phyloP scores from a whole-genome alignment of 805 yeast genomes.

The Ogataea wickerhamii region DNA sequence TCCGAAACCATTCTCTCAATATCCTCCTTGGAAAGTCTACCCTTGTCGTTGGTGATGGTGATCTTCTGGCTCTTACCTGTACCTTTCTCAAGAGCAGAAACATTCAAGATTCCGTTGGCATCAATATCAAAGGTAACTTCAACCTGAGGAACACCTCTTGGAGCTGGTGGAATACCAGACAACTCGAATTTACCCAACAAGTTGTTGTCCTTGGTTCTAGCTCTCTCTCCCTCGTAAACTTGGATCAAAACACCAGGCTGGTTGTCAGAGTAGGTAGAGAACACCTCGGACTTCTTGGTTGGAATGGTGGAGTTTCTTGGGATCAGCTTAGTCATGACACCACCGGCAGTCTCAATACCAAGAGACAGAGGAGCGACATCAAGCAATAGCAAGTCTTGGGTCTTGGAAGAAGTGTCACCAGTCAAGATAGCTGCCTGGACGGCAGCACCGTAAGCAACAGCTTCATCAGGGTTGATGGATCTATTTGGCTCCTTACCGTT shows the following conservation, averaged over 20 bases:
- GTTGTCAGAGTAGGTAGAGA: conserved; percentile 80
- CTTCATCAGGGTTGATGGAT: conserved; percentile 97
- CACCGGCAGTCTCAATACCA: conserved; percentile 84
- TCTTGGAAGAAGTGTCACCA: conserved; percentile 94
- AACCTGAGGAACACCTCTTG: conserved; percentile 78
- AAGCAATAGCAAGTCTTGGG: conserved; percentile 88
- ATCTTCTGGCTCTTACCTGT: conserved; percentile 51
- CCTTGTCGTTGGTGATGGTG: conserved; percentile 44
- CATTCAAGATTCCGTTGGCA: conserved; percentile 71
- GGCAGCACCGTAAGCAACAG: conserved; percentile 99
- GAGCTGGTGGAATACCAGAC: conserved; percentile 68
- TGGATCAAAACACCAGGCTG: conserved; percentile 81
- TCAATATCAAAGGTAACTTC: conserved; percentile 75
- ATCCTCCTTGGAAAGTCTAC: conserved; percentile 58
- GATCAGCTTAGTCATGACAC: conserved; percentile 74
- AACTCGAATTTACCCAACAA: conserved; percentile 71
- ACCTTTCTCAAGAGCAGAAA: conserved; percentile 54
- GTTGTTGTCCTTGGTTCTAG: conserved; percentile 73
- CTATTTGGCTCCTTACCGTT: conserved; percentile 96
- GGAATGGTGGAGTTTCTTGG: conserved; percentile 79
- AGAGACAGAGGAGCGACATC: conserved; percentile 93
- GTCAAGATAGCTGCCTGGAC: conserved; percentile 96
- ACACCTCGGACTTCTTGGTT: conserved; percentile 65
- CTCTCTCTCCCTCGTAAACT: conserved; percentile 79
- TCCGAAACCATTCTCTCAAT: conserved; percentile 63